These are phyloP conservation scores for Metrosideros polymorpha DNA, from an alignment of 441 rosid genomes.

Conservation along the genomic window DNA sequence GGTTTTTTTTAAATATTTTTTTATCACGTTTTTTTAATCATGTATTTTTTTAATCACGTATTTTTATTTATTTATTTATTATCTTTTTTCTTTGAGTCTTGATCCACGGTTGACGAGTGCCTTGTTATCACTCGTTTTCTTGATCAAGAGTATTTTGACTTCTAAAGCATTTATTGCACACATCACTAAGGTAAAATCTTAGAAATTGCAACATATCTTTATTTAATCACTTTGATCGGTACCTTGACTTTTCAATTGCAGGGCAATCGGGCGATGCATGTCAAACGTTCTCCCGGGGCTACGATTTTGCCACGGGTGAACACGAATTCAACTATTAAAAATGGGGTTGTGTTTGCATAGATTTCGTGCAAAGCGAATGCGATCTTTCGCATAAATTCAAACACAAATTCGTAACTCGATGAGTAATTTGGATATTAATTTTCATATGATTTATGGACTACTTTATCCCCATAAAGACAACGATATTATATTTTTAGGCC, in stretches of 20 bases:
- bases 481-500: neutral
- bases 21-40: too few species aligned
- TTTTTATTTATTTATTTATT: too few species aligned
- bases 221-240: neutral
- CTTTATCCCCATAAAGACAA: neutral
- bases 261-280: neutral
- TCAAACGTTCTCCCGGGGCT: neutral
- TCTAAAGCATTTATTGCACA: neutral
- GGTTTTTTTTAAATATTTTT: too few species aligned
- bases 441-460: neutral
- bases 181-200: accelerated
- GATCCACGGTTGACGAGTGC: neutral
- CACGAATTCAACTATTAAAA: neutral
- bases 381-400: neutral
- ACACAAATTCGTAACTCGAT: neutral
- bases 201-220: accelerated
- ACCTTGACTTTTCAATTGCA: neutral
- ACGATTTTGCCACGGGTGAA: neutral
- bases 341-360: neutral
- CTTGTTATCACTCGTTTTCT: neutral
- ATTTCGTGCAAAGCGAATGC: neutral
- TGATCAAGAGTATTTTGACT: neutral
- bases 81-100: too few species aligned
- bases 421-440: neutral
- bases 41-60: too few species aligned